Evolutionary conservation across 1,139 yeast species (phyloP).

Genomic region (Candida labiduridarum): DNA sequence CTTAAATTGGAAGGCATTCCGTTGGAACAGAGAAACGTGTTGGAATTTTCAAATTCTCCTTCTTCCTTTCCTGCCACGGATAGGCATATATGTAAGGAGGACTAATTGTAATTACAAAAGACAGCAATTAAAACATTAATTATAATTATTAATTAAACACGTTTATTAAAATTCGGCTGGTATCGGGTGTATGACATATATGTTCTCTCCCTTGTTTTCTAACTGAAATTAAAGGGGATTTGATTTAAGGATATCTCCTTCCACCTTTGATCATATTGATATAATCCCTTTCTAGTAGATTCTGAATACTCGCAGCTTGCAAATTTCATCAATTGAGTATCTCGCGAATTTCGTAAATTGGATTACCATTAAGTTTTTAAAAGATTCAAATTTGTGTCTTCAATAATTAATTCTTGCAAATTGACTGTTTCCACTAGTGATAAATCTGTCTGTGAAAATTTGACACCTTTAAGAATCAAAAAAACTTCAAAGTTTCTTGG

Average conservation of each 20-base stretch:
- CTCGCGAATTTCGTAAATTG: neutral
- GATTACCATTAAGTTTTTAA: neutral
- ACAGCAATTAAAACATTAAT: neutral
- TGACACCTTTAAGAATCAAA: neutral
- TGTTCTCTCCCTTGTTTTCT: no score
- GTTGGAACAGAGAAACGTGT: constrained; percentile 1
- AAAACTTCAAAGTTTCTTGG: neutral
- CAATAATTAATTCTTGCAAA: neutral
- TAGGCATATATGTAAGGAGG: neutral
- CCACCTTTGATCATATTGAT: neutral
- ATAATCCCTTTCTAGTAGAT: neutral
- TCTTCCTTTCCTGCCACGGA: neutral
- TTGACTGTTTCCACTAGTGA: neutral
- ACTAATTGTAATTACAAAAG: neutral
- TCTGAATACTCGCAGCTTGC: no score
- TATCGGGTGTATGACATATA: neutral
- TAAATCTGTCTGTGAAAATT: neutral
- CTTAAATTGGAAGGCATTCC: neutral
- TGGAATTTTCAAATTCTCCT: neutral
- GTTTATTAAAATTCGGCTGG: neutral
- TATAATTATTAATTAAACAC: neutral
- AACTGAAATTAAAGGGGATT: neutral
- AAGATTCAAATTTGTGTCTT: neutral
- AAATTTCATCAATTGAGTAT: neutral
- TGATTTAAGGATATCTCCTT: neutral